These are phyloP conservation scores for Mucor mucedo DNA, from an alignment of 371 early-diverging fungal species.

Conservation along the genomic window DNA sequence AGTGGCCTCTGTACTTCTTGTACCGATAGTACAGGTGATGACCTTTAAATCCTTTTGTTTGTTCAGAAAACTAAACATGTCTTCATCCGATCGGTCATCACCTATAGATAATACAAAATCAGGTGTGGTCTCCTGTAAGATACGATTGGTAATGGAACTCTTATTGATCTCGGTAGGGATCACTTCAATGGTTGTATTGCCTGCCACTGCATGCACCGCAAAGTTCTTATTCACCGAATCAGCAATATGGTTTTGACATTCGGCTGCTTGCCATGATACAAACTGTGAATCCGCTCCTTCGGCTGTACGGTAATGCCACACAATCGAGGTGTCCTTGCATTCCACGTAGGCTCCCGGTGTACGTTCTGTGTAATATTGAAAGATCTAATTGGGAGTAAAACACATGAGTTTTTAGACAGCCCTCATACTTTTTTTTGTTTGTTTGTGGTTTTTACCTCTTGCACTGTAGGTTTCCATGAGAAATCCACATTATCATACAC, in stretches of 20 bases:
- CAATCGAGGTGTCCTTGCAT: constrained; percentile 72
- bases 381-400: constrained; percentile 46
- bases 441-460: constrained; percentile 32
- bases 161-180: constrained; percentile 74
- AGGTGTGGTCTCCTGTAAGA: constrained; percentile 60
- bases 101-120: constrained; percentile 81
- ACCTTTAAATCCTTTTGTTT: constrained; percentile 44
- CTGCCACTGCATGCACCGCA: constrained; percentile 87
- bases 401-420: too few species aligned
- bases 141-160: constrained; percentile 60
- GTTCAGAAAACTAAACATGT: constrained; percentile 77
- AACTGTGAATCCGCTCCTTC: constrained; percentile 70
- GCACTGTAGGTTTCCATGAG: constrained; percentile 83
- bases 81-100: constrained; percentile 85
- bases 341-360: constrained; percentile 88
- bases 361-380: constrained; percentile 90
- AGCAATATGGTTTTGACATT: constrained; percentile 90
- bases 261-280: constrained; percentile 87
- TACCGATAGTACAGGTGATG: constrained; percentile 65
- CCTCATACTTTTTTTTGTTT: too few species aligned
- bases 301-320: constrained; percentile 81
- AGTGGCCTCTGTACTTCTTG: constrained; percentile 62
- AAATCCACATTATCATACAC: constrained; percentile 80
- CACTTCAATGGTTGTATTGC: constrained; percentile 93
- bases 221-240: constrained; percentile 82